Base-by-base conservation (phyloP, 139 green algal genomes). In the Chlamydomonas incerta region DNA sequence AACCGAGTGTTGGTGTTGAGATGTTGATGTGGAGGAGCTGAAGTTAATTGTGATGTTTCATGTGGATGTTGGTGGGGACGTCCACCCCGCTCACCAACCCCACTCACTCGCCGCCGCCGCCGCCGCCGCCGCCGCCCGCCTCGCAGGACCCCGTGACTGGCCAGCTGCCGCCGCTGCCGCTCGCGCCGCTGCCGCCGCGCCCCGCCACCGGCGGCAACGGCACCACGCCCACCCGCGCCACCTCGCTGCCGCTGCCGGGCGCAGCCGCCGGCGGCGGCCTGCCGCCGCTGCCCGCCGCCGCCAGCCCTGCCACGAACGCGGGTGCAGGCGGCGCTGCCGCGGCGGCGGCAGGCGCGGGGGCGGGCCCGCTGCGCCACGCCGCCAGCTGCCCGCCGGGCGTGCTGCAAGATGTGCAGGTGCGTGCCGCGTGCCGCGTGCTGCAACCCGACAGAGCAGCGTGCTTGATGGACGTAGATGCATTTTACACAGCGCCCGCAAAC, bases 61-160 rank as follows among this genome's bases (percentile, higher is more conserved):
- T n/a, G n/a, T n/a, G n/a, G n/a, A n/a, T n/a, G n/a, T n/a, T n/a
- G n/a, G n/a, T n/a, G n/a, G n/a, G n/a, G n/a, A n/a, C n/a, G n/a
- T n/a, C n/a, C n/a, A n/a, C n/a, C n/a, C n/a, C n/a, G n/a, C n/a
- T n/a, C n/a, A n/a, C n/a, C n/a, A n/a, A n/a, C n/a, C n/a, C n/a
- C n/a, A n/a, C n/a, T n/a, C n/a, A n/a, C n/a, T n/a, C n/a, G n/a
- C n/a, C n/a, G n/a, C n/a, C n/a, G n/a, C n/a, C n/a, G n/a, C n/a
- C n/a, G n/a, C n/a, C n/a, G n/a, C n/a, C n/a, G n/a, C n/a, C n/a
- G n/a, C n/a, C n/a, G n/a, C n/a, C n/a, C n/a, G n/a, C n/a, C n/a
- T n/a, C 28, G 1, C 46, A 83, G 77, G 77, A 83, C 62, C 29
- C 77, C 63, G 77, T 31, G 28, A 73, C 63, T 2, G 77, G 77